Base-by-base conservation (phyloP, 345 rosid species). In the Gossypium arboreum region DNA sequence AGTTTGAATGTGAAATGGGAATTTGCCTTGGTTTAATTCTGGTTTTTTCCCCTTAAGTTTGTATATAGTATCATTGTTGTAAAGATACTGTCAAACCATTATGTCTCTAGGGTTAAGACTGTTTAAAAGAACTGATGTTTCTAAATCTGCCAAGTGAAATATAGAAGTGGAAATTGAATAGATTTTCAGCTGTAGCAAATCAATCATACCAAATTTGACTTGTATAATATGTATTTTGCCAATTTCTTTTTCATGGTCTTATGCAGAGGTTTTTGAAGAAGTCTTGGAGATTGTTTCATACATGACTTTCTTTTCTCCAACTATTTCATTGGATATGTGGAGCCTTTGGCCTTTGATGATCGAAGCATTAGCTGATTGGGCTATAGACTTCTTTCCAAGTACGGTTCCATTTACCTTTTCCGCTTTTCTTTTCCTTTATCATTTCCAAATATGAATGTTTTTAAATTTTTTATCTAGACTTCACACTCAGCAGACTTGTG, bases 261-360 rank as follows among this genome's bases (percentile, higher is more conserved):
- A 22, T 78, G 81, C 91, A 96, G 99, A 96, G 91, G 99, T 96
- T 70, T 96, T 89, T 84, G 99, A 96, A 87, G 99, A 96, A 87
- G 94, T 96, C 73, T 79, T 93, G 92, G 99, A 96, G 84, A 93
- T 96, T 80, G 95, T 92, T 56, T 92, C 98, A n/a, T 90, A 92
- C 78, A 93, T 96, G 99, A 93, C 99, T 75, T 93, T 93, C 83
- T 96, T 89, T 79, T 88, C 98, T 66, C 99, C 99, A 22, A 88
- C 85, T 48, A 93, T 96, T 84, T 91, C 99, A 48, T 64, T 88
- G 81, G 97, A 88, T 43, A 92, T 96, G 97, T 96, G 99, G 99
- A 90, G 88, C 81, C 97, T 96, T 52, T 96, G 99, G 99, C 97
- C 98, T 39, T 82, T 96, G 84, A 88, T 96, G 97, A 85, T 88